These are phyloP conservation scores for Theobroma cacao DNA, from an alignment of 345 rosid species.

Conservation along the genomic window DNA sequence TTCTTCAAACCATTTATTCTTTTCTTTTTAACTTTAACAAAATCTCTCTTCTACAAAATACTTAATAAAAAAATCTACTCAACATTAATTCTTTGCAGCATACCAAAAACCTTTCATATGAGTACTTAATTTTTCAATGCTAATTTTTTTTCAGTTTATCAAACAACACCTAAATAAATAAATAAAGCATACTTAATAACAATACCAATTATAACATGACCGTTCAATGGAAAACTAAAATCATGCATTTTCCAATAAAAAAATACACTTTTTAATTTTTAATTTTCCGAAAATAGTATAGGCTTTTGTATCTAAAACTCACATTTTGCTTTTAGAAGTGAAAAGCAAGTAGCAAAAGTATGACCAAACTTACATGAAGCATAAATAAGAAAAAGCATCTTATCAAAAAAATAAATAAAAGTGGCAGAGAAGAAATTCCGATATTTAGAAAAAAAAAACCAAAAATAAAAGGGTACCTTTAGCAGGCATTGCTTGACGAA, in stretches of 20 bases:
- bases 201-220: neutral
- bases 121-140: too few relatives aligned
- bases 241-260: neutral
- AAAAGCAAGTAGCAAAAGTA: neutral
- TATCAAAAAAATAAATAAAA: neutral
- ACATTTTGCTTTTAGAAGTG: neutral
- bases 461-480: conserved; percentile 38
- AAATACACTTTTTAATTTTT: neutral
- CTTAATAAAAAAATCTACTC: too few relatives aligned
- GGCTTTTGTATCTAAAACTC: neutral
- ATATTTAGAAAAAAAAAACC: neutral
- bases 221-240: neutral
- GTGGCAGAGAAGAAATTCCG: neutral
- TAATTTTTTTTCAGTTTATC: too few relatives aligned
- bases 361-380: neutral
- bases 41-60: too few relatives aligned
- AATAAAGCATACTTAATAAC: neutral
- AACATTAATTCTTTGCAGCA: too few relatives aligned
- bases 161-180: neutral
- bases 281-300: neutral
- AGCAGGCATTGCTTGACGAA: conserved; percentile 58
- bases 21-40: too few relatives aligned
- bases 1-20: too few relatives aligned
- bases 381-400: neutral
- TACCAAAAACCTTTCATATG: too few relatives aligned